Evolutionary conservation across 441 rosid genomes (phyloP).

Genomic region (Croton laevigatus): DNA sequence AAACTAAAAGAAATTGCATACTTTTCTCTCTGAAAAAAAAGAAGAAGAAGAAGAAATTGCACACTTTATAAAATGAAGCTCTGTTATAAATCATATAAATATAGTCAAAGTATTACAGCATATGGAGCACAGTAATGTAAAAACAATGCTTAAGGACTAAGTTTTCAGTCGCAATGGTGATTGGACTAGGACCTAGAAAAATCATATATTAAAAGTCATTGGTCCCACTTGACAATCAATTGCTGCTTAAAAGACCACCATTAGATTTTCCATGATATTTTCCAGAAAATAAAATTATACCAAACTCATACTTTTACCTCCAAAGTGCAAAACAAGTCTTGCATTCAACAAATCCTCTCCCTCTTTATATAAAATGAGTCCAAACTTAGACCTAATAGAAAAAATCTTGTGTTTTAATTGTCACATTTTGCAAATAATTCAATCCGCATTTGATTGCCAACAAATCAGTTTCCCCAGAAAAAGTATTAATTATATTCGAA

Average conservation of each 20-base stretch:
- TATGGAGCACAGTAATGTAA: neutral
- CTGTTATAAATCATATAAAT: neutral
- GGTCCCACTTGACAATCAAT: conserved; percentile 29
- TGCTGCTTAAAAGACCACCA: conserved; percentile 2
- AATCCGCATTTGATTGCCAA: too few species aligned
- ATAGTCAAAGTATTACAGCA: too few species aligned
- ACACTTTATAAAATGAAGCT: neutral
- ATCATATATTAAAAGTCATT: neutral
- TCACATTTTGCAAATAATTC: neutral
- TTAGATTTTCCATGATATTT: neutral
- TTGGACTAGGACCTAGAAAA: conserved; percentile 5
- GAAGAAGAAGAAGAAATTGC: too few species aligned
- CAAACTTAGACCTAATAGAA: neutral
- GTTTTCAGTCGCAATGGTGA: neutral
- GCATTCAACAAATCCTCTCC: neutral
- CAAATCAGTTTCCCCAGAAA: too few species aligned
- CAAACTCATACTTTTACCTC: conserved; percentile 1
- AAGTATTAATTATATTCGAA: neutral
- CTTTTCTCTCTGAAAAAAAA: too few species aligned
- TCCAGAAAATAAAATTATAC: neutral
- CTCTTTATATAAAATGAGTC: neutral
- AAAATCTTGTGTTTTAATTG: neutral
- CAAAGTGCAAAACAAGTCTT: neutral
- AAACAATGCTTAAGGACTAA: conserved; percentile 13
- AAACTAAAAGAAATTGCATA: neutral